Conservation (phyloP, 495 filamentous ascomycete genomes). For the Barbatosphaeria neglecta region DNA sequence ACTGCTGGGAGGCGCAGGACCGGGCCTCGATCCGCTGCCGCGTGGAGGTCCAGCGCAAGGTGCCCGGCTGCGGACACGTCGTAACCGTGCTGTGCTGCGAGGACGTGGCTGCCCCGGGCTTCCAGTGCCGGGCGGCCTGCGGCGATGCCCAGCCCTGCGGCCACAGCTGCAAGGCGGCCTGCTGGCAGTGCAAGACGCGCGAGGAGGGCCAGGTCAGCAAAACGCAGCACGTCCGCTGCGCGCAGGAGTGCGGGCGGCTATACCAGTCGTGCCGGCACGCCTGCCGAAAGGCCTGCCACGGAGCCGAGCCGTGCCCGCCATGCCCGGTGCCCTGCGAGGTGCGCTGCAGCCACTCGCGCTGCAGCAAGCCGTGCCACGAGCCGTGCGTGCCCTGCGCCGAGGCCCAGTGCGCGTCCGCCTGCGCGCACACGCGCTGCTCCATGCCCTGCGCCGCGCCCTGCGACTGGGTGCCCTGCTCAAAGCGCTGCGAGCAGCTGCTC, state of each 20-base stretch:
- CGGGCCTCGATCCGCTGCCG: slow-evolving; percentile 18
- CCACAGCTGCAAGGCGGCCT: slow-evolving; percentile 44
- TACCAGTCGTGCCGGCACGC: slow-evolving; percentile 50
- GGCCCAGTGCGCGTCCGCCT: slow-evolving; percentile 41
- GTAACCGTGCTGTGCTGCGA: slow-evolving; percentile 40
- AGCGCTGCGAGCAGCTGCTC: slow-evolving; percentile 44
- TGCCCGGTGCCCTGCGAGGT: slow-evolving; percentile 49
- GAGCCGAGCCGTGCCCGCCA: slow-evolving; percentile 34
- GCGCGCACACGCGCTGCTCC: slow-evolving; percentile 44
- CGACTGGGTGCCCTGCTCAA: slow-evolving; percentile 53
- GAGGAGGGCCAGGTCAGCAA: slow-evolving; percentile 15
- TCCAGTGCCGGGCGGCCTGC: slow-evolving; percentile 40
- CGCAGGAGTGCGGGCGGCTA: slow-evolving; percentile 37
- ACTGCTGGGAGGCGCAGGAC: slow-evolving; percentile 36
- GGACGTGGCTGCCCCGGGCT: slow-evolving; percentile 23
- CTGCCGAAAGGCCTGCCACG: slow-evolving; percentile 46
- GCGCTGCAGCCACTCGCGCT: slow-evolving; percentile 50
- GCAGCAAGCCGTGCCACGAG: slow-evolving; percentile 45
- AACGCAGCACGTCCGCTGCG: slow-evolving; percentile 40
- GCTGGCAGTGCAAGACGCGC: slow-evolving; percentile 35
- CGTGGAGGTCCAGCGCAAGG: slow-evolving; percentile 23
- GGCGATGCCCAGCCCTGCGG: slow-evolving; percentile 39
- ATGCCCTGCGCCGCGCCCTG: slow-evolving; percentile 68
- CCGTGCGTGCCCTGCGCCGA: slow-evolving; percentile 56
- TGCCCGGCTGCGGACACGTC: slow-evolving; percentile 43